Base-by-base conservation (phyloP, 441 rosid species). In the Erodium chrysanthum region DNA sequence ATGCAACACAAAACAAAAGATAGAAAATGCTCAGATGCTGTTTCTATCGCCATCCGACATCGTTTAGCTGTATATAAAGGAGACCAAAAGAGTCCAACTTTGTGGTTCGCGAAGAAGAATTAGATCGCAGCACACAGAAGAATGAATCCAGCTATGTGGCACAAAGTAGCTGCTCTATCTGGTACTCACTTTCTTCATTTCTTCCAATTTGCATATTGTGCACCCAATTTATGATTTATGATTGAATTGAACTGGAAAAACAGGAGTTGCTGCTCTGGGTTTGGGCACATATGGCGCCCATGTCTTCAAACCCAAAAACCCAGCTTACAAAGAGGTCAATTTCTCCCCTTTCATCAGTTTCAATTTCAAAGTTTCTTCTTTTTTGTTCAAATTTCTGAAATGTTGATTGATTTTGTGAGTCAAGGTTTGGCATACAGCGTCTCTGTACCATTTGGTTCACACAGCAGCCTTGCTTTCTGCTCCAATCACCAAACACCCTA, bases 341-440 rank as follows among this genome's bases (percentile, higher is more conserved):
- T 23, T 33, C 56, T 63, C 33, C 15, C 58, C 17, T 14, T 46
- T 59, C 63, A n/a, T 67, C 23, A 4, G 65, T 60, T 42, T 50
- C 11, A 18, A 18, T 67, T 66, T 35, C 27, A n/a, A 42, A 35
- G 17, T 23, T 52, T 65, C 0, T 63, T 17, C 18, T 1, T 12
- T 69, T 66, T 52, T 23, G 1, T 60, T 18, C 46, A 18, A 0
- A 58, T 44, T 67, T 33, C 21, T 15, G 27, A 7, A 8, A 14
- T 48, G 33, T 67, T 66, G 58, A 20, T 66, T 27, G 54, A 68
- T 23, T 77, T 29, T 72, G 44, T 54, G 37, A 31, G 31, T 50
- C 64, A 66, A 90, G 97, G 96, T 91, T n/a, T 91, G 96, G 98
- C 91, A 91, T 52, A 91, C 91, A 2, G 97, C 97, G 40, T 93